These are phyloP conservation scores for Kurtzmaniella cleridarum DNA, from an alignment of 805 yeast species.

Conservation along the genomic window DNA sequence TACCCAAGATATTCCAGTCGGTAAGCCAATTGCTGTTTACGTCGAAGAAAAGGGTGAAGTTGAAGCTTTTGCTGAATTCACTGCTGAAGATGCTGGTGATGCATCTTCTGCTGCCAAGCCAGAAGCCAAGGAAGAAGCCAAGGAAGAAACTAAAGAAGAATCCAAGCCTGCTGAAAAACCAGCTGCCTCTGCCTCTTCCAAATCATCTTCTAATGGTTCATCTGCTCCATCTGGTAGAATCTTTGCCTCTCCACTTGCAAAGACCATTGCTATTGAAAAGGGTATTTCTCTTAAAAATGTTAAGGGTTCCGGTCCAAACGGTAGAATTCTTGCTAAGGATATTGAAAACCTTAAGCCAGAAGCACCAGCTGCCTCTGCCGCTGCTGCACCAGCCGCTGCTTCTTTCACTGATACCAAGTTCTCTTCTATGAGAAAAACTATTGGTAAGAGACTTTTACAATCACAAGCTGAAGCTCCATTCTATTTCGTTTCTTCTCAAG, in stretches of 20 bases:
- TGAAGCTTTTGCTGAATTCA: slow-evolving; percentile 80
- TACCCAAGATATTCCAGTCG: slow-evolving; percentile 85
- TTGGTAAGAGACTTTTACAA: slow-evolving; percentile 80
- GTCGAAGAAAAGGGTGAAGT: slow-evolving; percentile 85
- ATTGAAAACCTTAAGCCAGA: slow-evolving; percentile 65
- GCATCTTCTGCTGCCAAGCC: slow-evolving; percentile 34
- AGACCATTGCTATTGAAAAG: slow-evolving; percentile 84
- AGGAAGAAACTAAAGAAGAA: slow-evolving; percentile 14
- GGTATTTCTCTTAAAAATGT: slow-evolving; percentile 83
- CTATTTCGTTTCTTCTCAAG: slow-evolving; percentile 82
- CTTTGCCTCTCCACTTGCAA: slow-evolving; percentile 93
- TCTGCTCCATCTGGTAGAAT: slow-evolving; percentile 59
- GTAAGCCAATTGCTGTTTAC: slow-evolving; percentile 93
- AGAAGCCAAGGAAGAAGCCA: slow-evolving; percentile 31
- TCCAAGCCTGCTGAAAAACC: slow-evolving; percentile 26
- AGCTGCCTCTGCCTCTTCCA: slow-evolving; percentile 25
- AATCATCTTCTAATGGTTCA: slow-evolving; percentile 29
- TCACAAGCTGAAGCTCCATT: slow-evolving; percentile 88
- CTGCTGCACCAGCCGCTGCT: slow-evolving; percentile 49
- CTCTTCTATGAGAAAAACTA: slow-evolving; percentile 88
- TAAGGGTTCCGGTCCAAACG: slow-evolving; percentile 91
- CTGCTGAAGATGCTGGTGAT: slow-evolving; percentile 71
- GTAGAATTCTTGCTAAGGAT: slow-evolving; percentile 89
- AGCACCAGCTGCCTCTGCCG: slow-evolving; percentile 36
- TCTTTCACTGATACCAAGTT: slow-evolving; percentile 79